Percentiles rank a stretch among this genome's conserved stretches.
Conservation (phyloP, 2,329 filamentous ascomycete genomes). For the Chrysosporium queenslandicum region DNA sequence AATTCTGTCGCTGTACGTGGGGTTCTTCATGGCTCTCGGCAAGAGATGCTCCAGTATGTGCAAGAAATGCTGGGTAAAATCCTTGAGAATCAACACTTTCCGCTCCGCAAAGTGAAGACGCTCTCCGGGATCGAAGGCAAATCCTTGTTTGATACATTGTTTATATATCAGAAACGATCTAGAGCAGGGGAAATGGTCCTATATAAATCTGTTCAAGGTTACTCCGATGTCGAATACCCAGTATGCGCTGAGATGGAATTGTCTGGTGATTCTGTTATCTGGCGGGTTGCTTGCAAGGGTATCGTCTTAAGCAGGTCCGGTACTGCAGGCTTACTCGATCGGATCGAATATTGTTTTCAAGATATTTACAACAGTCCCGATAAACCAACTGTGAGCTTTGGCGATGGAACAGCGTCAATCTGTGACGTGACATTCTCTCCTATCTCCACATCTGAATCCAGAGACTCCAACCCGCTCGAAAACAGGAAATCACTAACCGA, state of each 20-base stretch:
- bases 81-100: conserved; percentile 64
- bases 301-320: conserved; percentile 42
- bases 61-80: conserved; percentile 60
- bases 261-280: conserved; percentile 46
- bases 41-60: conserved; percentile 59
- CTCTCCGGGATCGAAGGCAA: conserved; percentile 38
- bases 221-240: conserved; percentile 66
- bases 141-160: conserved; percentile 53
- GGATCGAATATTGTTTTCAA: conserved; percentile 51
- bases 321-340: conserved; percentile 44
- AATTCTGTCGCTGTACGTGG: conserved; percentile 72
- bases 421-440: conserved; percentile 46
- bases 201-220: conserved; percentile 53
- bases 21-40: conserved; percentile 58
- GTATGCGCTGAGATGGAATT: conserved; percentile 73
- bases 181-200: conserved; percentile 34
- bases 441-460: conserved; percentile 4
- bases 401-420: conserved; percentile 47
- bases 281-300: conserved; percentile 62
- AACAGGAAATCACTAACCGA: neutral
- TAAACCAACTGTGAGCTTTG: conserved; percentile 47
- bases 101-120: conserved; percentile 59
- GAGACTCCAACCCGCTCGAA: neutral
- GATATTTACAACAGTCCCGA: conserved; percentile 45
- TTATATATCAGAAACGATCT: conserved; percentile 53